Percentiles rank a stretch among this genome's conserved stretches.
Conservation (phyloP, 1,284 basidiomycete genomes). For the Boletus semigastroideus region DNA sequence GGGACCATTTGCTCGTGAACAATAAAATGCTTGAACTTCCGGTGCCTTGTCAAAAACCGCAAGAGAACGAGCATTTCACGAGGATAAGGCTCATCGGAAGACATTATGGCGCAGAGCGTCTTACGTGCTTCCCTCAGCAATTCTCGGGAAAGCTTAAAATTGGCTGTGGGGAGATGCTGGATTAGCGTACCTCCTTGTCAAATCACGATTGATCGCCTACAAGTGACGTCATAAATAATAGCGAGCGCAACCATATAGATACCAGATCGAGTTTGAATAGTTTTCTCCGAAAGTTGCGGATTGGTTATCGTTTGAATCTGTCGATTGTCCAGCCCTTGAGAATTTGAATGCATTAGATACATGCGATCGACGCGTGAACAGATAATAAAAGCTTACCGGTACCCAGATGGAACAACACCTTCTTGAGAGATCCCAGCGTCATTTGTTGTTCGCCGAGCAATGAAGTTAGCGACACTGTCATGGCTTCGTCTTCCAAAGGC, state of each 20-base stretch:
- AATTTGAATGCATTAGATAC: not conserved
- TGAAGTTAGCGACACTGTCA: not conserved
- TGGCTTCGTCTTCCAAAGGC: not conserved
- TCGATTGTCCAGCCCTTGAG: not conserved
- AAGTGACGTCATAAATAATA: not conserved
- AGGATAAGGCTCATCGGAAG: not conserved
- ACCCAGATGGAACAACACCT: constrained; percentile 6
- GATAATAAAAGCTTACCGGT: constrained; percentile 1
- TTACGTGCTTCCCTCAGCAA: not conserved
- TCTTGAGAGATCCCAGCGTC: not conserved
- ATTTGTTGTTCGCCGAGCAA: not conserved
- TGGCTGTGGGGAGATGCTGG: not conserved
- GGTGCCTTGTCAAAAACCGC: constrained; percentile 1
- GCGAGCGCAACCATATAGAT: not conserved
- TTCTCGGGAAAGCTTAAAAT: not conserved
- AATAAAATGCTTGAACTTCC: not conserved
- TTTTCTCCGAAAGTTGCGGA: not conserved
- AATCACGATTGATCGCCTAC: not conserved
- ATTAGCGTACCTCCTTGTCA: not conserved
- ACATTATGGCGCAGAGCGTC: not conserved
- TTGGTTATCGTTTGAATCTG: not conserved
- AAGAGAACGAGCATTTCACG: not conserved
- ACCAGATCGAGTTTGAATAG: not conserved
- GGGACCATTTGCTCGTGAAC: not conserved
- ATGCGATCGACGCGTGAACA: not conserved